phyloP scores from a whole-genome alignment of 225 moss, liverwort and hornwort species.

The Physcomitrium patens region DNA sequence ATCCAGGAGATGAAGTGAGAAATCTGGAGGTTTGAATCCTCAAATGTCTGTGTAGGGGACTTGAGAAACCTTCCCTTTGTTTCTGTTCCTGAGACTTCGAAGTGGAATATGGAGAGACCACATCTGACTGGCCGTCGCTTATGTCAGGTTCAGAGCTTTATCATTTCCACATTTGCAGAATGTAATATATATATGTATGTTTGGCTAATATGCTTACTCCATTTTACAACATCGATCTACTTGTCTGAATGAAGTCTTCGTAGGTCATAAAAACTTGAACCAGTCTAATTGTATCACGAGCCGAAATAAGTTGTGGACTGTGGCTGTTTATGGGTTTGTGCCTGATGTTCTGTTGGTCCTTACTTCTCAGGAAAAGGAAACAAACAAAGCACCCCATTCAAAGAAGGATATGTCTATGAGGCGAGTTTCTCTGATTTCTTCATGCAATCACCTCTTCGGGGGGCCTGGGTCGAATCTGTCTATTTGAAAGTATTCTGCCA shows the following conservation, averaged over 20 bases:
- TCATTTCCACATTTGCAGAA: too few relatives aligned
- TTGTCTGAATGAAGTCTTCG: not conserved
- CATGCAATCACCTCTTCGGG: conserved; percentile 17
- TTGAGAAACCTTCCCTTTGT: conserved; percentile 52
- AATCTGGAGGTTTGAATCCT: conserved; percentile 13
- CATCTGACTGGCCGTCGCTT: conserved; percentile 84
- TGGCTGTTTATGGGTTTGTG: conserved; percentile 12
- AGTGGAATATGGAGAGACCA: conserved; percentile 87
- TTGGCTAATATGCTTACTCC: conserved; percentile 1
- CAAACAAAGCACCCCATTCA: conserved; percentile 26
- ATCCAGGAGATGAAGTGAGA: not conserved
- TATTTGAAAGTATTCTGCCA: not conserved
- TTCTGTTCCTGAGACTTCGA: conserved; percentile 70
- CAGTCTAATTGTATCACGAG: conserved; percentile 11
- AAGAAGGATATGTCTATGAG: conserved; percentile 32
- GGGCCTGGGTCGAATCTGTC: not conserved
- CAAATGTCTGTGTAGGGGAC: conserved; percentile 40
- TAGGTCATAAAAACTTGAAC: not conserved
- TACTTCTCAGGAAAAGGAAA: conserved; percentile 49
- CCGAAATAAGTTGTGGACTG: conserved; percentile 13
- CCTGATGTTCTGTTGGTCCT: conserved; percentile 27
- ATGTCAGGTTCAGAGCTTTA: conserved; percentile 45
- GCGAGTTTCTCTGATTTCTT: conserved; percentile 35
- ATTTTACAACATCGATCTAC: not conserved
- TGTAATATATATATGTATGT: not conserved